Evolutionary conservation across 2,329 filamentous ascomycete species (phyloP), one percentile per base, ranked within the genome.

Genomic region (Colletotrichum siamense): DNA sequence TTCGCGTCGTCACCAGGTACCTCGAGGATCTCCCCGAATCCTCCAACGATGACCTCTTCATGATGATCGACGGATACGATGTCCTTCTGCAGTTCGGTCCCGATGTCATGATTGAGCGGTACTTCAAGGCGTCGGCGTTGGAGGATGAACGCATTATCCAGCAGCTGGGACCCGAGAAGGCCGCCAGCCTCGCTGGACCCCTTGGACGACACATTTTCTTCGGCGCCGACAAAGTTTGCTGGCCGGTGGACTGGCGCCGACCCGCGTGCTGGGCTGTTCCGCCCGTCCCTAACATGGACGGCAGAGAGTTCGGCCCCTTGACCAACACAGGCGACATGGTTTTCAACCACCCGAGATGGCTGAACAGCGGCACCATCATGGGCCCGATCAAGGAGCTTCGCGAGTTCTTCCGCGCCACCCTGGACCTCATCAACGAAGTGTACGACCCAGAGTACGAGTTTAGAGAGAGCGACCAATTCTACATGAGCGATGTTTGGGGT

Each of bases 11-110:
- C 16, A 73, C 82, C 57, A 79, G 81, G n/a, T 86, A 86, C 69
- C 79, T 86, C 16, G 73, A 83, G 36, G 77, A 77, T 18, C 78
- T 86, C 5, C 72, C 75, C 10, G 36, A 69, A 3, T 79, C 77
- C 10, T 80, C 83, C 6, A 82, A 92, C 73, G 86, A 91, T 24
- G 93, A 95, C 81, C 83, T 95, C 32, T 88, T 94, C 9, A 83
- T 94, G 73, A 86, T 94, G 63, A 87, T 92, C 8, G 92, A 94
- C 81, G 92, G 90, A 2, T 89, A 91, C 81, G 91, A 94, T 75
- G 87, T 92, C 2, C 91, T 92, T 84, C 91, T 94, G 75, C 93
- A 95, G 81, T 85, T 94, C 4, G 92, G 92, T 0, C 89, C 91
- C 4, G 89, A 93, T 57, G 86, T 94, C 24, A 84, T 94, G 78